These are phyloP conservation scores for Tetrapisispora namnaoensis DNA, from an alignment of 805 yeast species.

Conservation along the genomic window DNA sequence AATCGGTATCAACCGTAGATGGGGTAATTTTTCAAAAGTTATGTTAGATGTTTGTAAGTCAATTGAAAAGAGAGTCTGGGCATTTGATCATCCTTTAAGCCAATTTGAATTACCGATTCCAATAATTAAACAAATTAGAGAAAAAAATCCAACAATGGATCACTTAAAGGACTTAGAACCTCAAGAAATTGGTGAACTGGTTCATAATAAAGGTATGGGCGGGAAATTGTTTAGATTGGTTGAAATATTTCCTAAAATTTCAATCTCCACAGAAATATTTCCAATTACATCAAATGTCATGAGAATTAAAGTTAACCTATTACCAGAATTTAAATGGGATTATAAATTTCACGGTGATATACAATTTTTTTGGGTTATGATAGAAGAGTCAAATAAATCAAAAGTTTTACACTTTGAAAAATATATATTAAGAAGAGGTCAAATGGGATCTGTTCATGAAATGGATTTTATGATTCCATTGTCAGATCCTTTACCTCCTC, in stretches of 20 bases:
- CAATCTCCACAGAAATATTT: slow-evolving; percentile 70
- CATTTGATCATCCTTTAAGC: slow-evolving; percentile 77
- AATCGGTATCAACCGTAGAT: slow-evolving; percentile 76
- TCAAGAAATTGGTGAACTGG: slow-evolving; percentile 78
- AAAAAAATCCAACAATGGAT: slow-evolving; percentile 60
- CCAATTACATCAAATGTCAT: slow-evolving; percentile 85
- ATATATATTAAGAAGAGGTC: slow-evolving; percentile 54
- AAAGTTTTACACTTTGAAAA: slow-evolving; percentile 75
- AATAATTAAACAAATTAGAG: slow-evolving; percentile 50
- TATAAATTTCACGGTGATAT: slow-evolving; percentile 68
- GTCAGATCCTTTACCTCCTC: slow-evolving; percentile 83
- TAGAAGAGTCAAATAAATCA: slow-evolving; percentile 73
- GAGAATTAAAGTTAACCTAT: slow-evolving; percentile 62
- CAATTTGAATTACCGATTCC: slow-evolving; percentile 76
- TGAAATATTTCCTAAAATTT: slow-evolving; percentile 64
- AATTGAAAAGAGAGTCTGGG: slow-evolving; percentile 78
- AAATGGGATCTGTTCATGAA: slow-evolving; percentile 47
- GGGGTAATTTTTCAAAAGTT: slow-evolving; percentile 76
- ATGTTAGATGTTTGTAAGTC: slow-evolving; percentile 78
- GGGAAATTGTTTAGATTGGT: slow-evolving; percentile 46
- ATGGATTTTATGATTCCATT: slow-evolving; percentile 90
- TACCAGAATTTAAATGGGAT: slow-evolving; percentile 84
- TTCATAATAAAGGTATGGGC: slow-evolving; percentile 76
- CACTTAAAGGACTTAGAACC: slow-evolving; percentile 61
- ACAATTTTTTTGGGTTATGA: slow-evolving; percentile 86